These are phyloP conservation scores for Alternaria sp. DNA, from an alignment of 2,329 filamentous ascomycete species.

Conservation along the genomic window DNA sequence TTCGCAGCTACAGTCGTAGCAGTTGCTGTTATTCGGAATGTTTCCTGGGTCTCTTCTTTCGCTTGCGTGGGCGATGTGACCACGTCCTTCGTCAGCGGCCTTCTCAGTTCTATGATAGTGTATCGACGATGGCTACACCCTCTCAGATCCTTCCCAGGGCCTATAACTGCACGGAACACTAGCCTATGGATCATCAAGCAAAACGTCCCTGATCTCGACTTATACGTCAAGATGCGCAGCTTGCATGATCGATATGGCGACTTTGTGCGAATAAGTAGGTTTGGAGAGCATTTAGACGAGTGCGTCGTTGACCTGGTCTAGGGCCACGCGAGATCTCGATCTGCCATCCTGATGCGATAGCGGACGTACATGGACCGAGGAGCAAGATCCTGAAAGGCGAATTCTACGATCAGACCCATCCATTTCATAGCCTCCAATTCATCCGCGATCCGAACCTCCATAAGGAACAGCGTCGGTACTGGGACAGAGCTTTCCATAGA, in stretches of 20 bases:
- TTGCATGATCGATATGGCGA: constrained; percentile 23
- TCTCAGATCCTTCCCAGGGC: neutral
- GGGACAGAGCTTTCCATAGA: constrained; percentile 36
- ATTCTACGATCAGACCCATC: constrained; percentile 31
- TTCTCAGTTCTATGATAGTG: constrained; percentile 4
- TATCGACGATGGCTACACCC: constrained; percentile 13
- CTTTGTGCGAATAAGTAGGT: constrained; percentile 27
- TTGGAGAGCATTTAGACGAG: neutral
- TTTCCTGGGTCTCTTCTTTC: neutral
- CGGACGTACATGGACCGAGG: constrained; percentile 23
- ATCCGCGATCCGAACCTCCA: constrained; percentile 30
- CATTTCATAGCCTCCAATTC: constrained; percentile 26
- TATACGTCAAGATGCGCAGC: constrained; percentile 16
- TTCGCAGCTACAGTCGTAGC: neutral
- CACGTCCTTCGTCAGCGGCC: neutral
- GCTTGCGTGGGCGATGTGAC: neutral
- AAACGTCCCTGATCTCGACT: constrained; percentile 8
- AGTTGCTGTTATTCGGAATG: neutral
- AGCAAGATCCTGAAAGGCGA: constrained; percentile 29
- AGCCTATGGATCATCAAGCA: neutral
- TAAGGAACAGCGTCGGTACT: constrained; percentile 27
- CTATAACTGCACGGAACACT: neutral
- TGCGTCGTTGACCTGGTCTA: neutral
- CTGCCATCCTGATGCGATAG: constrained; percentile 25
- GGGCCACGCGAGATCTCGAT: constrained; percentile 33